Conservation (phyloP, 2,329 filamentous ascomycete species). For the Xylariales sp. region DNA sequence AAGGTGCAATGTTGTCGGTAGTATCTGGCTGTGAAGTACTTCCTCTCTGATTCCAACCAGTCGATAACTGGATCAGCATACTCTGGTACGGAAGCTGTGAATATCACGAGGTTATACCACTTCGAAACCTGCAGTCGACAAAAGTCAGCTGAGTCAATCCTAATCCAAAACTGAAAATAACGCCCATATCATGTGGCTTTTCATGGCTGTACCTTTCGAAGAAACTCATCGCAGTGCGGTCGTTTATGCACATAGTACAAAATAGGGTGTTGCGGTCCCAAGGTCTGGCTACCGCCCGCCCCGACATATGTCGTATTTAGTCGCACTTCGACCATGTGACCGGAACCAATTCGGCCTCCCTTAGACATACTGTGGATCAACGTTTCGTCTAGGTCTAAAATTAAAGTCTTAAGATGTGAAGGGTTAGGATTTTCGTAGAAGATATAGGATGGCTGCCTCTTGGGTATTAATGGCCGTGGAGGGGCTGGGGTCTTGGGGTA, state of each 20-base stretch:
- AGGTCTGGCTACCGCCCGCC: conserved; percentile 58
- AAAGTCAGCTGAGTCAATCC: no score
- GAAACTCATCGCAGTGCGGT: conserved; percentile 92
- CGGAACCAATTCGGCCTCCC: conserved; percentile 89
- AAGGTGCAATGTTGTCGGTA: conserved; percentile 97
- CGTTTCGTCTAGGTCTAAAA: conserved; percentile 94
- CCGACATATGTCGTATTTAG: conserved; percentile 69
- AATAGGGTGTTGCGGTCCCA: conserved; percentile 89
- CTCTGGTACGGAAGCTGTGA: conserved; percentile 96
- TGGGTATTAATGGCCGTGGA: conserved; percentile 83
- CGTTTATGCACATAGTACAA: conserved; percentile 98
- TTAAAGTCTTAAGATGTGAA: conserved; percentile 81
- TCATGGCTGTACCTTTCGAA: conserved; percentile 62
- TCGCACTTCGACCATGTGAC: conserved; percentile 98
- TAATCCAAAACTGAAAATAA: no score
- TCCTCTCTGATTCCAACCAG: conserved; percentile 94
- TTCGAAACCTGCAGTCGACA: conserved; percentile 66
- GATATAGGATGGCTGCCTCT: conserved; percentile 83
- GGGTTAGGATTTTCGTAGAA: conserved; percentile 50
- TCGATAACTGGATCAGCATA: conserved; percentile 99
- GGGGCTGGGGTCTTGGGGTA: conserved; percentile 89
- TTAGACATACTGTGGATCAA: conserved; percentile 98
- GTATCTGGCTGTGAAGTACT: conserved; percentile 90
- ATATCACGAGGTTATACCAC: conserved; percentile 97
- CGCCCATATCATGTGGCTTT: no score